These are phyloP conservation scores for Triticum urartu DNA, from an alignment of 176 grass and related monocot genomes.

Conservation along the genomic window DNA sequence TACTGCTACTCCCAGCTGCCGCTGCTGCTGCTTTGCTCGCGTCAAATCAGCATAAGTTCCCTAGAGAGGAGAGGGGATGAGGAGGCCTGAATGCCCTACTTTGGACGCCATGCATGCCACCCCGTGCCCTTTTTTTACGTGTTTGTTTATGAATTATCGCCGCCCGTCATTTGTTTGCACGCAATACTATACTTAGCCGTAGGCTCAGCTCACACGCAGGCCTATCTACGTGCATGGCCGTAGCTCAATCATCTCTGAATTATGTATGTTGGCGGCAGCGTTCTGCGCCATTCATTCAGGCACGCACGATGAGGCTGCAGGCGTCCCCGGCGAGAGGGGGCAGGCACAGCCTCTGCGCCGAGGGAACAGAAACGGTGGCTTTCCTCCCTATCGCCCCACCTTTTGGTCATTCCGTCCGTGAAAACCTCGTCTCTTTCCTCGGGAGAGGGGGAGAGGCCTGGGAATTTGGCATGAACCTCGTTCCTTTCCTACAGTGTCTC, in stretches of 20 bases:
- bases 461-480: no score
- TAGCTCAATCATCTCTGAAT: constrained; percentile 51
- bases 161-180: constrained; percentile 11
- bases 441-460: no score
- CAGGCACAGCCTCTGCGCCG: neutral
- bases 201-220: constrained; percentile 30
- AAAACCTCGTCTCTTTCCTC: constrained; percentile 9
- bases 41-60: constrained; percentile 55
- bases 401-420: neutral
- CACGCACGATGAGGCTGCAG: constrained; percentile 35
- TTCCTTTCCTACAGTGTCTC: neutral
- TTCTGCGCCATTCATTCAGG: constrained; percentile 38
- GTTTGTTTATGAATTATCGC: neutral
- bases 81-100: neutral
- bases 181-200: neutral
- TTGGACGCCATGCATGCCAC: neutral
- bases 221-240: neutral
- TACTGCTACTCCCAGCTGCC: constrained; percentile 3
- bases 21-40: constrained; percentile 33
- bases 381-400: constrained; percentile 5
- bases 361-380: constrained; percentile 39
- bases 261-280: constrained; percentile 21
- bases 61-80: constrained; percentile 19
- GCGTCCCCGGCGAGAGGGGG: neutral
- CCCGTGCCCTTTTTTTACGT: neutral